phyloP scores from a whole-genome alignment of 768 basidiomycete genomes.

The Tylopilus vinaceipallidus region DNA sequence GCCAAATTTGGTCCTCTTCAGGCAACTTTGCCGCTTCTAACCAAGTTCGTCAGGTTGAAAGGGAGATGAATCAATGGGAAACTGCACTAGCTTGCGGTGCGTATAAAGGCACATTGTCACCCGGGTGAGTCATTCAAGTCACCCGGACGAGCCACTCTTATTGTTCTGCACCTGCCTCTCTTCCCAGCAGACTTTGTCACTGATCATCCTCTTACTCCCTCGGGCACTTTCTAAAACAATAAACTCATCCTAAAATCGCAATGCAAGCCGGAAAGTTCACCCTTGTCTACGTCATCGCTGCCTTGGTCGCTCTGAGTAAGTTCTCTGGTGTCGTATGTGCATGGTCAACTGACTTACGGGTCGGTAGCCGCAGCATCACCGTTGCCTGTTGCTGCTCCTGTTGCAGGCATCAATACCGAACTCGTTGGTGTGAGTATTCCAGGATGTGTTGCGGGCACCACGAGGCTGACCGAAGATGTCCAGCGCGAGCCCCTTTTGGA shows the following conservation, averaged over 20 bases:
- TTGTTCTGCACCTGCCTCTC: constrained; percentile 26
- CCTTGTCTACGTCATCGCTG: constrained; percentile 29
- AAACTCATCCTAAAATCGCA: constrained; percentile 21
- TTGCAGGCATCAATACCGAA: constrained; percentile 1
- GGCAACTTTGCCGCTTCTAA: constrained; percentile 16
- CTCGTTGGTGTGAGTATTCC: constrained; percentile 18
- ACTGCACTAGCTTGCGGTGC: constrained; percentile 1
- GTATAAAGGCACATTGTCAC: constrained; percentile 25
- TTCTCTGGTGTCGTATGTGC: not conserved
- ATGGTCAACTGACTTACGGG: not conserved
- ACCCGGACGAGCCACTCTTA: constrained; percentile 25
- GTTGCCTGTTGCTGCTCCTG: constrained; percentile 18
- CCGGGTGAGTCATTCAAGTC: constrained; percentile 17
- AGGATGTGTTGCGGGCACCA: too few relatives aligned
- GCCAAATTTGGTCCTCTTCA: constrained; percentile 22
- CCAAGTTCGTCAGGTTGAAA: constrained; percentile 30
- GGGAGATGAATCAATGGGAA: constrained; percentile 5
- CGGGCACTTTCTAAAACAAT: constrained; percentile 27
- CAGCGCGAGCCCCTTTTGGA: constrained; percentile 14
- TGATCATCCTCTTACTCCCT: not conserved
- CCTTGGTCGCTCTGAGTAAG: constrained; percentile 27
- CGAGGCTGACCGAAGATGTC: not conserved
- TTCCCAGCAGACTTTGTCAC: not conserved
- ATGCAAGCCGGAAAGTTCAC: constrained; percentile 29
- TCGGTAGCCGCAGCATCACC: constrained; percentile 31